These are phyloP conservation scores for Argentina anserina DNA, from an alignment of 306 rosid genomes.

Conservation along the genomic window DNA sequence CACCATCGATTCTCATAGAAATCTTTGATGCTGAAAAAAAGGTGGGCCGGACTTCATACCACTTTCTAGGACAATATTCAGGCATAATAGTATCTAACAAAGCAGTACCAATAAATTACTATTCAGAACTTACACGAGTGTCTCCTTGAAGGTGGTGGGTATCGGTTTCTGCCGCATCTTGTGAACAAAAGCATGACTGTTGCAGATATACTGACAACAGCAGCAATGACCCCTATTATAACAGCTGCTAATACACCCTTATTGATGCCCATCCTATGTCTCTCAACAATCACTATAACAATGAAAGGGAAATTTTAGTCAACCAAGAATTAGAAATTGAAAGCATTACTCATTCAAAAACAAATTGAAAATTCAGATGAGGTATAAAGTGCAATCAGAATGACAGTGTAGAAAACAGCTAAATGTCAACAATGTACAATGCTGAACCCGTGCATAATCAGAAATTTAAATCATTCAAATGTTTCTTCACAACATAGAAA, in stretches of 20 bases:
- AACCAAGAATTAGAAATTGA: constrained; percentile 23
- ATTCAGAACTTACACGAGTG: constrained; percentile 45
- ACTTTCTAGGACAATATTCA: constrained; percentile 17
- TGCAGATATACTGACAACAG: constrained; percentile 41
- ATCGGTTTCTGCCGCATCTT: constrained; percentile 34
- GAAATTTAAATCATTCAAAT: too few species aligned
- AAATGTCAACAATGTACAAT: not conserved
- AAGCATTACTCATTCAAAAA: not conserved
- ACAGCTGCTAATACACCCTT: constrained; percentile 38
- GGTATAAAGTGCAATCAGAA: not conserved
- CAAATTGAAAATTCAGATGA: not conserved
- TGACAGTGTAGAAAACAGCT: not conserved
- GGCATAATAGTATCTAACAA: constrained; percentile 11
- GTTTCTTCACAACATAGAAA: not conserved
- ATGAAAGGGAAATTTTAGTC: constrained; percentile 4
- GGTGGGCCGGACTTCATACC: constrained; percentile 12
- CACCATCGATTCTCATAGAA: constrained; percentile 65
- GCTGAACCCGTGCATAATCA: too few species aligned
- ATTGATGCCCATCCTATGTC: constrained; percentile 23
- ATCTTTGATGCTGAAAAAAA: constrained; percentile 52
- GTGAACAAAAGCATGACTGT: constrained; percentile 34
- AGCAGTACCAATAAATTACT: not conserved
- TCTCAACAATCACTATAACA: constrained; percentile 30
- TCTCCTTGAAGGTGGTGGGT: constrained; percentile 43
- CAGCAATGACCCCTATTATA: constrained; percentile 44